phyloP scores from a whole-genome alignment of 148 eudicot genomes.

The Mesembryanthemum crystallinum region DNA sequence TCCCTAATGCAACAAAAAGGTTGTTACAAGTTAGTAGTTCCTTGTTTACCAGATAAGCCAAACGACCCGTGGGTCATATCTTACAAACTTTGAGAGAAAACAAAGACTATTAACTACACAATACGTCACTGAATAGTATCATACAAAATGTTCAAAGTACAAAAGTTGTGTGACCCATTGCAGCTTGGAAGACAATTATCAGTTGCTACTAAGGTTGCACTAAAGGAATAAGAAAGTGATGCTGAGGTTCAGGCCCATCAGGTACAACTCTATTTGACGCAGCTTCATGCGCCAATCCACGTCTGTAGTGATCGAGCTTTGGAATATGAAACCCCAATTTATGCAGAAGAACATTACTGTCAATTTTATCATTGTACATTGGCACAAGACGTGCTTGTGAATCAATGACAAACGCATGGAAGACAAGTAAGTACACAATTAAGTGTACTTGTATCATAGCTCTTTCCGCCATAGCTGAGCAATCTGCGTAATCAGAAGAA shows the following conservation, averaged over 20 bases:
- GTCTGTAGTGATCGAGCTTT: not conserved
- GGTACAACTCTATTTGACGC: not conserved
- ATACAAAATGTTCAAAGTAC: no score
- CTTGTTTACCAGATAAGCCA: no score
- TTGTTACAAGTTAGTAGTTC: no score
- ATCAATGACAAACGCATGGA: not conserved
- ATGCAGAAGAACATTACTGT: not conserved
- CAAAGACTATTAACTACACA: no score
- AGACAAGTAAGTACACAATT: not conserved
- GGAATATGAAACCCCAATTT: not conserved
- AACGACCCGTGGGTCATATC: no score
- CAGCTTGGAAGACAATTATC: not conserved
- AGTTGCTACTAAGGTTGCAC: not conserved
- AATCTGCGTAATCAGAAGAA: not conserved
- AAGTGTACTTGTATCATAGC: not conserved
- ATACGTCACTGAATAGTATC: no score
- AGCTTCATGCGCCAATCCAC: not conserved
- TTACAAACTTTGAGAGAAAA: no score
- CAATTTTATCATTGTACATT: not conserved
- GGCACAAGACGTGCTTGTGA: not conserved
- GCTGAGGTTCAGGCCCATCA: constrained; percentile 2
- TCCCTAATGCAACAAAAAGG: no score
- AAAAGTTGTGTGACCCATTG: no score
- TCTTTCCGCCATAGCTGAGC: not conserved
- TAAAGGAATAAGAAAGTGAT: constrained; percentile 5